Evolutionary conservation across 169 alveolate genomes (phyloP), one percentile per base, ranked within the genome.

Genomic region (Plasmodium yoelii): DNA sequence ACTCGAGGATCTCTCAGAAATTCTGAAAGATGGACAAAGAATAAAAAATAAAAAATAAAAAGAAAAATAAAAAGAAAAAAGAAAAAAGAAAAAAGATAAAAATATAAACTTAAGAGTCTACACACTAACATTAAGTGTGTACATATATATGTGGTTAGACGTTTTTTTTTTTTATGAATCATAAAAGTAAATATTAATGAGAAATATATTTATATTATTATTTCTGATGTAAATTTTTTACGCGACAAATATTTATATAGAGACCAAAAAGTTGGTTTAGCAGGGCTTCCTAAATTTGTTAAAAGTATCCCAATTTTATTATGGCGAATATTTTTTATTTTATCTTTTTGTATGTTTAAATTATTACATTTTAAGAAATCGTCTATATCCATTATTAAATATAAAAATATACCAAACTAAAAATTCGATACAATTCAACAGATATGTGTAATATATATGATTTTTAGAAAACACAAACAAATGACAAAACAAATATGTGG

Each of bases 1-100:
- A 92, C 94, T 49, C 95, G 64, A 34, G 91, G 77, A 57, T 92
- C 95, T 2, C 89, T 64, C 49, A 92, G 59, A 60, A 92, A 92
- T 47, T 92, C 95, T 92, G 87, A 88, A 82, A 53, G 39, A 10
- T 28, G 39, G 53, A 12, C 22, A 28, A 19, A 10, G 53, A 7
- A 24, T 22, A 2, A 67, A 53, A 26, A 13, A 64, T 63, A 64
- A 42, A n/a, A 42, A 34, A 61, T 56, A 72, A n/a, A n/a, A n/a
- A n/a, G n/a, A n/a, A n/a, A n/a, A n/a, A n/a, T n/a, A n/a, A n/a
- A n/a, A n/a, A n/a, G n/a, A n/a, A n/a, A n/a, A n/a, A n/a, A n/a
- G n/a, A n/a, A n/a, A n/a, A n/a, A n/a, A n/a, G n/a, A n/a, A n/a
- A n/a, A n/a, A n/a, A n/a, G n/a, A n/a, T n/a, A 73, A 73, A 73